A percentile compares a stretch with the other conserved stretches of the same genome.
phyloP scores from a whole-genome alignment of 2,329 filamentous ascomycete genomes.

The Hymenotorrendiella dingleyae region DNA sequence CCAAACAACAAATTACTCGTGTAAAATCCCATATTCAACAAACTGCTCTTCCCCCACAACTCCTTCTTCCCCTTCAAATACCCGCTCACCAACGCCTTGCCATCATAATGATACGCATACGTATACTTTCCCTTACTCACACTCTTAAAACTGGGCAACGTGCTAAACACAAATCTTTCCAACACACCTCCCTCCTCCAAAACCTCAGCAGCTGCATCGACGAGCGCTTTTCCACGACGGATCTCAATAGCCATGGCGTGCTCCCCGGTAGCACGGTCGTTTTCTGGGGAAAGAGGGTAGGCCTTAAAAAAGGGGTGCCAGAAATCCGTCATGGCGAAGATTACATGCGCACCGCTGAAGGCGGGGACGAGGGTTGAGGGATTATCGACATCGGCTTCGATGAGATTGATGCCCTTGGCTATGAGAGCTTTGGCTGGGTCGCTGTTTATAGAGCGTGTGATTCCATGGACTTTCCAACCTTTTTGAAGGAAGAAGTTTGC shows the following conservation, averaged over 20 bases:
- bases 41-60: conserved; percentile 29
- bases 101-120: conserved; percentile 34
- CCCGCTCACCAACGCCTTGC: conserved; percentile 30
- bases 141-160: conserved; percentile 27
- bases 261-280: conserved; percentile 18
- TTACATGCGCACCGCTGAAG: conserved; percentile 33
- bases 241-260: conserved; percentile 23
- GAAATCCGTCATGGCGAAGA: conserved; percentile 36
- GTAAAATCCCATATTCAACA: conserved; percentile 33
- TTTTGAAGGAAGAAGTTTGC: conserved; percentile 39
- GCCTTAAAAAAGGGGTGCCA: conserved; percentile 20
- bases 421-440: conserved; percentile 35
- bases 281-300: conserved; percentile 11
- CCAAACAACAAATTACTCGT: conserved; percentile 27
- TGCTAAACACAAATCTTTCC: conserved; percentile 19
- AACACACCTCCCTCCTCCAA: conserved; percentile 22
- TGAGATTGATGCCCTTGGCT: conserved; percentile 38
- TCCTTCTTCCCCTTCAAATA: conserved; percentile 24
- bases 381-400: conserved; percentile 26
- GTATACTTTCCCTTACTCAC: conserved; percentile 34
- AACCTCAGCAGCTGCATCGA: conserved; percentile 27
- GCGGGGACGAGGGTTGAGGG: conserved; percentile 19
- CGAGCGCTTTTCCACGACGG: conserved; percentile 30
- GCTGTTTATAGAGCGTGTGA: conserved; percentile 42
- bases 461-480: conserved; percentile 39